Evolutionary conservation across 208 protist species (phyloP), one percentile per base, ranked within the genome.

Genomic region (Crithidia sp.): DNA sequence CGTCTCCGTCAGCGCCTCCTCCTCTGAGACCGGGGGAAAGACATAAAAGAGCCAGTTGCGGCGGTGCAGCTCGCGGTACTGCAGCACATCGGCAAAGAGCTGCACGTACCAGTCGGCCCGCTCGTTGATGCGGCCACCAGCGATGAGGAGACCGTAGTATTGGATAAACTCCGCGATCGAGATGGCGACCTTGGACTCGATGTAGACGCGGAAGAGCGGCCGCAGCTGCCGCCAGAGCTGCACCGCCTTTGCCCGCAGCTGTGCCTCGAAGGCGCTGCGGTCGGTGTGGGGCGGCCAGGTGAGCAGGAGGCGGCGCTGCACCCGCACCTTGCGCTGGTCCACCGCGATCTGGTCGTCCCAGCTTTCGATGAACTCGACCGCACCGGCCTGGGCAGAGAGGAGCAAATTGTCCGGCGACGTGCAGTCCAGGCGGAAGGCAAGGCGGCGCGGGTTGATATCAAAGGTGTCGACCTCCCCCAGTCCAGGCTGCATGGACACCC

Each of bases 1-100:
- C 57, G 65, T 73, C 60, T 67, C 64, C 17, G 19, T 19, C 14
- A 37, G 40, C 12, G 55, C 49, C 14, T 54, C 53, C 19, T 77
- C 74, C 17, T 62, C 12, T 7, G 67, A 61, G 2, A 69, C 60
- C 9, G 83, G 79, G 2, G 83, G 83, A 55, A 84, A 88, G 14
- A 85, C 74, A 53, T 85, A 64, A 49, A 88, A 88, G 28, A 88
- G 71, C 79, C 79, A 88, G 37, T 77, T 85, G 53, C 65, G 62
- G 9, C 83, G 79, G 19, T 82, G 73, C 73, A 71, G 64, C 68
- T 88, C 83, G 50, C 80, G 76, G 63, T 77, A 88, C 67, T 79
- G 83, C 64, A 88, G 59, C 44, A 88, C 59, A 5, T 61, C 69
- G 7, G 65, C 14, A 47, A 76, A 82, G 5, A 88, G 83, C 28